A percentile compares a stretch with the other conserved stretches of the same genome.
Conservation (phyloP, 2,329 filamentous ascomycete genomes). For the Scopulariopsis brevicaulis region DNA sequence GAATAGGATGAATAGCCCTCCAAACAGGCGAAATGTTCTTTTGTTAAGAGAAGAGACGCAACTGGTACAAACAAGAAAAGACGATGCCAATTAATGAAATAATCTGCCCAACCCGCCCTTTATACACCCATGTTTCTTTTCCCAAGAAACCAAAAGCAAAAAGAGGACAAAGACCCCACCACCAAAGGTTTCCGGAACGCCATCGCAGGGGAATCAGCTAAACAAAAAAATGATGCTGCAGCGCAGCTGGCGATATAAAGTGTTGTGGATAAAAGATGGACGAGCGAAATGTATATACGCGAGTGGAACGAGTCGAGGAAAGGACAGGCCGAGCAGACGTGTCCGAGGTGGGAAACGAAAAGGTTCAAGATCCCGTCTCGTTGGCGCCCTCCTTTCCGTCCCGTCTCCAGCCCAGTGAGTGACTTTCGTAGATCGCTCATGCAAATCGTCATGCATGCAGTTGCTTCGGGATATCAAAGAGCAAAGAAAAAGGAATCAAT, state of each 20-base stretch:
- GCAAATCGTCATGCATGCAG: background rate
- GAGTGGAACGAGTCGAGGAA: background rate
- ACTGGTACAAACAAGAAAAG: background rate
- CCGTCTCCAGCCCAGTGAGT: background rate
- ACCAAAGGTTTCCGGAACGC: background rate
- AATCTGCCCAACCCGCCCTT: background rate
- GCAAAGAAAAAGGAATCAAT: constrained; percentile 17
- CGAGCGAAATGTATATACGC: background rate
- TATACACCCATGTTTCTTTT: background rate
- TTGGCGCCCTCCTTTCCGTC: background rate
- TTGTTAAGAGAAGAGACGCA: background rate
- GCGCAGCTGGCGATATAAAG: background rate
- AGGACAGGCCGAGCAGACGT: background rate
- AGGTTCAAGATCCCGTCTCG: background rate
- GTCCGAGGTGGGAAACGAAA: background rate
- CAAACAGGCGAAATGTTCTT: background rate
- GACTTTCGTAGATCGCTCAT: background rate
- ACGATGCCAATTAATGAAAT: background rate
- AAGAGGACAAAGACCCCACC: background rate
- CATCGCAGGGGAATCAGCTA: background rate
- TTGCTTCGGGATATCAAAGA: constrained; percentile 16
- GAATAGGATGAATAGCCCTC: background rate
- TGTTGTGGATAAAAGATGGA: background rate
- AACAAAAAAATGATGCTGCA: background rate
- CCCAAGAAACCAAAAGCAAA: background rate